Evolutionary conservation across 441 rosid genomes (phyloP).

Genomic region (Rhodomyrtus psidioides): DNA sequence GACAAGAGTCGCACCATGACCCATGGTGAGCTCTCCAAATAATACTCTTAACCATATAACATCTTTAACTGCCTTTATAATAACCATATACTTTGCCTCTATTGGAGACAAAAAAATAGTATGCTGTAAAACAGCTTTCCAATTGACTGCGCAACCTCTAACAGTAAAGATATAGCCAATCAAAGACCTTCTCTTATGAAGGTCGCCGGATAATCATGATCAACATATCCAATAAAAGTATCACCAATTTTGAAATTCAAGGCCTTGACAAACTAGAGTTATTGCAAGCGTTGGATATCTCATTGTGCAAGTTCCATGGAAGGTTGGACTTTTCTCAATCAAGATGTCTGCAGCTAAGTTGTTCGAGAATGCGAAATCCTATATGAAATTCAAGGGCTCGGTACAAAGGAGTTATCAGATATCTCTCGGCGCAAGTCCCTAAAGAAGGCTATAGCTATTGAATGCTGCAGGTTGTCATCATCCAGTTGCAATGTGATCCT

Average conservation of each 20-base stretch:
- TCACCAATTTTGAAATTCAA: neutral
- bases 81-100: neutral
- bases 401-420: no score
- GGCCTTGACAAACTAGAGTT: neutral
- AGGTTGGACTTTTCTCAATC: neutral
- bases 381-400: no score
- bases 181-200: neutral
- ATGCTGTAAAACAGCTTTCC: no score
- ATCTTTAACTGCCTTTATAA: neutral
- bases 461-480: no score
- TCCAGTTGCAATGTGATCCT: no score
- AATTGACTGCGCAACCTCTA: no score
- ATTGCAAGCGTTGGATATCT: neutral
- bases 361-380: no score
- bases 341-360: no score
- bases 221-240: neutral
- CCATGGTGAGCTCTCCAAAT: neutral
- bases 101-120: no score
- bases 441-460: no score
- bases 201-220: neutral
- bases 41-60: fast-evolving
- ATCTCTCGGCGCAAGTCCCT: no score
- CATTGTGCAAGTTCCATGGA: neutral
- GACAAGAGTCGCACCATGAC: neutral
- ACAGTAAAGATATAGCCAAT: neutral